These are phyloP conservation scores for Panicum miliaceum DNA, from an alignment of 176 grass and related monocot species.

Conservation along the genomic window DNA sequence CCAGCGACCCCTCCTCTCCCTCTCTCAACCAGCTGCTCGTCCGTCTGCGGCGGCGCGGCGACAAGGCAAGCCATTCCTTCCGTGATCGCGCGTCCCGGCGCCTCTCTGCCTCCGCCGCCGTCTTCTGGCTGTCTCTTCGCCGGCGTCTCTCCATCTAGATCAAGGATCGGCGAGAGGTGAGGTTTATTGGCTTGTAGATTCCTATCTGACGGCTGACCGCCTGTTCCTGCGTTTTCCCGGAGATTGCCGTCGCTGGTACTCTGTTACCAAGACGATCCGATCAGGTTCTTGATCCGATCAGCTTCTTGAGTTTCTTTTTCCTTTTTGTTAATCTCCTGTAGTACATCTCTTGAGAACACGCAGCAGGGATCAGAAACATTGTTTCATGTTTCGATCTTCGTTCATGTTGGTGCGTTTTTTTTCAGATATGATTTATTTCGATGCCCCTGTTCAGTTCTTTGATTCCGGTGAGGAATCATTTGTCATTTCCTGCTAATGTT, in stretches of 20 bases:
- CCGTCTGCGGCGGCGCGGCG: not conserved
- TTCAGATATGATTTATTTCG: not conserved
- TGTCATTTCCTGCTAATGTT: not conserved
- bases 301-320: not conserved
- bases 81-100: too few relatives aligned
- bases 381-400: not conserved
- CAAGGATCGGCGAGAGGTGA: constrained; percentile 22
- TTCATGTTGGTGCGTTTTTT: too few relatives aligned
- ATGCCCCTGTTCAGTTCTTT: not conserved
- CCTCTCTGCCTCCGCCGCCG: not conserved
- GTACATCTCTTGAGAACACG: too few relatives aligned
- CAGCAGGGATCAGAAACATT: not conserved
- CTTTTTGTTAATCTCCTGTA: not conserved
- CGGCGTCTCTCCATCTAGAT: not conserved
- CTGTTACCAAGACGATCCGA: not conserved
- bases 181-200: not conserved
- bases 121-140: not conserved
- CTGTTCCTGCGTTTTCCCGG: too few relatives aligned
- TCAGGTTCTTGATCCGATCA: constrained; percentile 18
- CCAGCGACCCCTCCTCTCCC: not conserved
- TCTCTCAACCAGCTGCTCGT: not conserved
- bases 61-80: not conserved
- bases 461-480: not conserved
- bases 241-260: not conserved
- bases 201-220: not conserved